These are phyloP conservation scores for Didymella pinodella DNA, from an alignment of 2,329 filamentous ascomycete genomes.

Conservation along the genomic window DNA sequence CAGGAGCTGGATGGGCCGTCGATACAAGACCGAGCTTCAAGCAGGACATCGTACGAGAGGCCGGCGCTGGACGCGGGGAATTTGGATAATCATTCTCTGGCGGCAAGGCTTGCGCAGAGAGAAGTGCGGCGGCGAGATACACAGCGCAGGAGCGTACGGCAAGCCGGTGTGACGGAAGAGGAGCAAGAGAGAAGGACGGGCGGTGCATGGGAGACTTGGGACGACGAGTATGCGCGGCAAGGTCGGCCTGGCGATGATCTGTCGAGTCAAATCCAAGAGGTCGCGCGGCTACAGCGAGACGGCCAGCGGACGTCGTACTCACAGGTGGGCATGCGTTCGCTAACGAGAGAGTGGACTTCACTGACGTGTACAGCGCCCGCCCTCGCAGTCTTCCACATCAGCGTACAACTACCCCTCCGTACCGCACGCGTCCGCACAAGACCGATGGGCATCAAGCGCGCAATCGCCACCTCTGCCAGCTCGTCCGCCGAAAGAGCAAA, in stretches of 20 bases:
- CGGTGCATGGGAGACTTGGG: constrained; percentile 60
- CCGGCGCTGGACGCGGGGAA: constrained; percentile 15
- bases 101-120: constrained; percentile 38
- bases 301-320: constrained; percentile 36
- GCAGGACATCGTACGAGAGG: constrained; percentile 34
- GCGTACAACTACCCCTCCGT: constrained; percentile 56
- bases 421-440: constrained; percentile 50
- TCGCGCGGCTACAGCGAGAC: constrained; percentile 51
- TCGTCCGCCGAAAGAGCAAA: constrained; percentile 46
- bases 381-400: constrained; percentile 35
- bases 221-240: constrained; percentile 64
- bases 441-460: constrained; percentile 42
- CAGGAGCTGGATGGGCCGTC: constrained; percentile 35
- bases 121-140: constrained; percentile 33
- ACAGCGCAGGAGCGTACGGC: constrained; percentile 39
- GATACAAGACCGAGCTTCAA: constrained; percentile 23
- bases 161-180: constrained; percentile 36
- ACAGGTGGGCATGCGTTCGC: constrained; percentile 26
- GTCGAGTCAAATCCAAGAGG: constrained; percentile 61
- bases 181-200: constrained; percentile 60
- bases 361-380: constrained; percentile 36
- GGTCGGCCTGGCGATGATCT: constrained; percentile 55
- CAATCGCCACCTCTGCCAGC: constrained; percentile 46
- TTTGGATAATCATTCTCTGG: constrained; percentile 32
- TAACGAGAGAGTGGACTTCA: not conserved